Evolutionary conservation across 192 early-diverging fungal genomes (phyloP), one percentile per base, ranked within the genome.

Genomic region (Coemansia sp.): DNA sequence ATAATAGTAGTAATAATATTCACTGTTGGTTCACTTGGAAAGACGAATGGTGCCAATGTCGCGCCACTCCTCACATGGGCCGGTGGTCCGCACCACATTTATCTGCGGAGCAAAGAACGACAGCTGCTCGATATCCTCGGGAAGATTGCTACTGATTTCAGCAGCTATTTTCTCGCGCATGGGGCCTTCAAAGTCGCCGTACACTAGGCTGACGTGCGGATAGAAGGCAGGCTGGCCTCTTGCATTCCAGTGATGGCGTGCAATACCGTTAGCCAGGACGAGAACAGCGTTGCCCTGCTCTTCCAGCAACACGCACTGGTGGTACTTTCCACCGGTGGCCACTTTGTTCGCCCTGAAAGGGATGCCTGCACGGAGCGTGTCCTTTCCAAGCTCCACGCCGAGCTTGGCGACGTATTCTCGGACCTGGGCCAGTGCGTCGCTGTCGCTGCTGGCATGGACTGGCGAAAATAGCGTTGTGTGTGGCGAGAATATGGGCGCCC

Each of bases 401-500:
- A 80, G 48, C n/a, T 55, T 22, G 22, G 36, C 45, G 5, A 58
- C 62, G 43, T 67, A 80, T 3, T 37, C 49, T 3, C 43, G 39
- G 6, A 72, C 73, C 39, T 76, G 73, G 1, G 51, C 54, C 18
- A 75, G 52, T 11, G 52, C 73, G 1, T 51, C 41, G 11, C 22
- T 26, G n/a, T 72, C 73, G 67, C 41, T 69, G 54, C 37, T 56
- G 3, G 78, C 73, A 4, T 37, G 5, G 13, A 76, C 58, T 11
- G 69, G 73, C 42, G 78, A 80, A 55, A 69, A 72, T 8, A 80
- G 64, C 15, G 78, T 80, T 11, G 47, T 40, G 41, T 80, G 78
- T 3, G 78, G 78, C 3, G 46, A 12, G 42, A 80, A 80, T 11
- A 39, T 47, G 13, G 73, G 67, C 0, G 69, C 46, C 18, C 43